Evolutionary conservation across 2,329 filamentous ascomycete species (phyloP).

Genomic region (Fusarium albidum): DNA sequence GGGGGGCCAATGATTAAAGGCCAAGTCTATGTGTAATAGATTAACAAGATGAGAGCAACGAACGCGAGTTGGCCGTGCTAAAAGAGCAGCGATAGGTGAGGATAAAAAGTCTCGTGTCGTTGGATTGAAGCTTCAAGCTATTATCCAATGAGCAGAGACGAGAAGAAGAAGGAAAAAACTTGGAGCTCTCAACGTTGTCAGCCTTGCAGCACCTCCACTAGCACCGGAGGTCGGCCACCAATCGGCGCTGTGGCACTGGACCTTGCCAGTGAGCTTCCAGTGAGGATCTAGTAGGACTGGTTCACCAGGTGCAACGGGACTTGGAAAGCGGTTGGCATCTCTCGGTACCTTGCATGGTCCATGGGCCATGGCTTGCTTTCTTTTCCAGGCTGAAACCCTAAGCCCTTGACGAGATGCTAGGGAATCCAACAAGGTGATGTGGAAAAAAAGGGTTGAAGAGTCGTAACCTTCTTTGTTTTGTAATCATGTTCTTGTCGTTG

Average conservation of each 20-base stretch:
- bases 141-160: slow-evolving; percentile 27
- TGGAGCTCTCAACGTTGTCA: slow-evolving; percentile 14
- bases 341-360: slow-evolving; percentile 2
- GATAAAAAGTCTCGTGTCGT: slow-evolving; percentile 5
- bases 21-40: not conserved
- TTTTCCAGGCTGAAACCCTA: slow-evolving; percentile 19
- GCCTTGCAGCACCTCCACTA: slow-evolving; percentile 33
- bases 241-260: slow-evolving; percentile 3
- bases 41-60: not conserved
- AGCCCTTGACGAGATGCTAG: not conserved
- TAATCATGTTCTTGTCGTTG: not conserved
- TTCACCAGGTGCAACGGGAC: slow-evolving; percentile 16
- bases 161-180: slow-evolving; percentile 11
- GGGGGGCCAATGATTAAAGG: slow-evolving; percentile 1
- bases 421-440: slow-evolving; percentile 10
- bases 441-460: slow-evolving; percentile 2
- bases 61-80: not conserved
- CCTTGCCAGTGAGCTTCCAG: not conserved
- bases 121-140: slow-evolving; percentile 30
- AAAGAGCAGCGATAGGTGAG: slow-evolving; percentile 2
- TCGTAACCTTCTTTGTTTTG: too few species aligned
- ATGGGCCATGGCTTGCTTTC: slow-evolving; percentile 1
- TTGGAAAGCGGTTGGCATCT: slow-evolving; percentile 16
- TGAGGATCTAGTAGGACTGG: not conserved
- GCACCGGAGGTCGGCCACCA: slow-evolving; percentile 10